Evolutionary conservation across 78 protist genomes (phyloP).

Genomic region (Dictyostelium intermedium): DNA sequence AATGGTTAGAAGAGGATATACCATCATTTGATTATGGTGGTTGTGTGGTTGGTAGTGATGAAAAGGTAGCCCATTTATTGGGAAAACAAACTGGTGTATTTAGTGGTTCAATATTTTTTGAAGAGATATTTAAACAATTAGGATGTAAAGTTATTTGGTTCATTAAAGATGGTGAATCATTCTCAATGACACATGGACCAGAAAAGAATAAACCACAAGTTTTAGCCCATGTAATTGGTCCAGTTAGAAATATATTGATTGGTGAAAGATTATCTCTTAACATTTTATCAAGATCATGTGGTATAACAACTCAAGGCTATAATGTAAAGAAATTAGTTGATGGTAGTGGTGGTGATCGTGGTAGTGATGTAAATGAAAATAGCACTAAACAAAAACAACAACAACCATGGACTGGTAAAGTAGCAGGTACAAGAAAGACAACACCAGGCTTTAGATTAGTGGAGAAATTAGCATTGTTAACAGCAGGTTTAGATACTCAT

Average conservation of each 20-base stretch:
- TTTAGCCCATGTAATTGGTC: slow-evolving; percentile 87
- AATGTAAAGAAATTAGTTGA: not conserved
- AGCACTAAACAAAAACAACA: too few species aligned
- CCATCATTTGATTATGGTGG: slow-evolving; percentile 97
- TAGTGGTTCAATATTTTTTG: slow-evolving; percentile 91
- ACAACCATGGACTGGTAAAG: slow-evolving; percentile 64
- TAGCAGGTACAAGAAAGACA: slow-evolving; percentile 97
- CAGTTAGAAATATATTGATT: slow-evolving; percentile 83
- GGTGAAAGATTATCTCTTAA: slow-evolving; percentile 96
- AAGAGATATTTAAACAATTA: slow-evolving; percentile 82
- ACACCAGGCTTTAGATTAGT: slow-evolving; percentile 95
- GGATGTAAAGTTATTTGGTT: slow-evolving; percentile 87
- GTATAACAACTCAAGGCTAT: slow-evolving; percentile 87
- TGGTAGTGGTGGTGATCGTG: too few species aligned
- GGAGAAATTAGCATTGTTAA: slow-evolving; percentile 93
- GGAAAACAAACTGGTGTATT: slow-evolving; percentile 87
- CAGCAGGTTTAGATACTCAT: slow-evolving; percentile 95
- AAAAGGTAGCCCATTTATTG: slow-evolving; percentile 49
- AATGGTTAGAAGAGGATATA: slow-evolving; percentile 89
- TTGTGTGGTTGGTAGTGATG: slow-evolving; percentile 82
- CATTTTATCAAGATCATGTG: slow-evolving; percentile 88
- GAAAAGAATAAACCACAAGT: slow-evolving; percentile 4
- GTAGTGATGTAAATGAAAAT: too few species aligned
- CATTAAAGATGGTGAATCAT: slow-evolving; percentile 80
- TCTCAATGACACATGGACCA: not conserved